Percentiles rank a stretch among this genome's conserved stretches.
Conservation (phyloP, 352 stramenopile genomes). For the Aphanomyces astaci region DNA sequence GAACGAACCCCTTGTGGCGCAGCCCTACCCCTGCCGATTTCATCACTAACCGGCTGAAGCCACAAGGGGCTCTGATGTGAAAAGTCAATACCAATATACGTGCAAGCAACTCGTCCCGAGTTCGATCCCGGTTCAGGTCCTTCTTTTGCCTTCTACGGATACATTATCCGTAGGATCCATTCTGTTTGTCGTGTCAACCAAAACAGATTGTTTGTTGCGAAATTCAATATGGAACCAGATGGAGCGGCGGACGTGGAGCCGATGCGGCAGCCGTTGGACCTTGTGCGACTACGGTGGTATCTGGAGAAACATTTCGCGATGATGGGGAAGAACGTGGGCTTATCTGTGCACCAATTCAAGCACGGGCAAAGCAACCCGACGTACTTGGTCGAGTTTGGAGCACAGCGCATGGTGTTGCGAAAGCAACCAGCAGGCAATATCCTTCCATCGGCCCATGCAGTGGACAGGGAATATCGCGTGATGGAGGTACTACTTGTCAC, state of each 20-base stretch:
- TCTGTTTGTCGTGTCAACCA: not conserved
- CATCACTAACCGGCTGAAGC: too few relatives aligned
- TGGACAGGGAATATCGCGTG: slow-evolving; percentile 72
- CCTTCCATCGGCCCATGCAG: slow-evolving; percentile 66
- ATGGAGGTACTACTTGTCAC: slow-evolving; percentile 23
- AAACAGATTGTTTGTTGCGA: not conserved
- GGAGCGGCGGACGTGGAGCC: slow-evolving; percentile 9
- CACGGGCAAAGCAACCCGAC: slow-evolving; percentile 85
- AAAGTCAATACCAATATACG: too few relatives aligned
- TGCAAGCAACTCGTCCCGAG: too few relatives aligned
- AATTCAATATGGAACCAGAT: not conserved
- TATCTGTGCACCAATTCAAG: slow-evolving; percentile 59
- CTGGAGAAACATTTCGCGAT: slow-evolving; percentile 6
- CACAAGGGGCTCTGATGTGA: too few relatives aligned
- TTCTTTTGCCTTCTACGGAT: too few relatives aligned
- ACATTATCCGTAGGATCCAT: too few relatives aligned
- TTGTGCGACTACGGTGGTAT: not conserved
- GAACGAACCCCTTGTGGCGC: too few relatives aligned
- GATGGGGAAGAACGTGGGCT: not conserved
- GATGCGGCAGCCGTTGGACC: slow-evolving; percentile 18
- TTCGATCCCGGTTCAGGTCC: too few relatives aligned
- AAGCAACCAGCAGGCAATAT: slow-evolving; percentile 80
- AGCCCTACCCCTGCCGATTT: too few relatives aligned
- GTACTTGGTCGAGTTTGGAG: slow-evolving; percentile 67
- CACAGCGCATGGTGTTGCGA: slow-evolving; percentile 62